Conservation (phyloP, 208 protist species). For the Acanthamoeba lenticulata region DNA sequence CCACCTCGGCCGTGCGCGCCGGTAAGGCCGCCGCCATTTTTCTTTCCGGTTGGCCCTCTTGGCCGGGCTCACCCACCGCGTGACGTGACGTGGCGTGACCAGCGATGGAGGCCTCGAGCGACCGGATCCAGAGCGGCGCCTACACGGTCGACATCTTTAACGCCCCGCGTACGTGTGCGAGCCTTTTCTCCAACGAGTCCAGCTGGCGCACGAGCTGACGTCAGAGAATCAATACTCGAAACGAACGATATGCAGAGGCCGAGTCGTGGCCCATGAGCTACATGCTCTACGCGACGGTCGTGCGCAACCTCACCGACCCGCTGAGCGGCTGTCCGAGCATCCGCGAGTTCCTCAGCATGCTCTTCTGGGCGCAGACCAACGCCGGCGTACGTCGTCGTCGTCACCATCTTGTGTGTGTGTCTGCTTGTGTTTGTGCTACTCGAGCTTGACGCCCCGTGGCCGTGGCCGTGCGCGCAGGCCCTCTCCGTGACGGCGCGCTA, state of each 20-base stretch:
- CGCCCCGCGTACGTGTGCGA: neutral
- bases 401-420: too few relatives aligned
- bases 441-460: too few relatives aligned
- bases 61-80: neutral
- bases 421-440: too few relatives aligned
- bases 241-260: too few relatives aligned
- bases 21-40: too few relatives aligned
- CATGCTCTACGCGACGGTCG: neutral
- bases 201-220: too few relatives aligned
- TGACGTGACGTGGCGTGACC: neutral
- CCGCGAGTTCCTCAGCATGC: neutral
- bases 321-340: neutral
- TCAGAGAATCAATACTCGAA: too few relatives aligned
- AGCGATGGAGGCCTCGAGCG: slow-evolving; percentile 21
- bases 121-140: neutral
- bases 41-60: neutral
- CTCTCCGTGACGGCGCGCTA: neutral
- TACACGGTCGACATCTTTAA: neutral
- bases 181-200: too few relatives aligned
- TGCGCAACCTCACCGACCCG: neutral
- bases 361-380: slow-evolving; percentile 22
- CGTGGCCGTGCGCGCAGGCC: neutral
- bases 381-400: neutral
- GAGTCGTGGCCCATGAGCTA: slow-evolving; percentile 45
- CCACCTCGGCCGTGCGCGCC: neutral